A percentile compares a stretch with the other conserved stretches of the same genome.
These are phyloP conservation scores for Syncephalastrum racemosum DNA, from an alignment of 371 early-diverging fungal species.

Conservation along the genomic window DNA sequence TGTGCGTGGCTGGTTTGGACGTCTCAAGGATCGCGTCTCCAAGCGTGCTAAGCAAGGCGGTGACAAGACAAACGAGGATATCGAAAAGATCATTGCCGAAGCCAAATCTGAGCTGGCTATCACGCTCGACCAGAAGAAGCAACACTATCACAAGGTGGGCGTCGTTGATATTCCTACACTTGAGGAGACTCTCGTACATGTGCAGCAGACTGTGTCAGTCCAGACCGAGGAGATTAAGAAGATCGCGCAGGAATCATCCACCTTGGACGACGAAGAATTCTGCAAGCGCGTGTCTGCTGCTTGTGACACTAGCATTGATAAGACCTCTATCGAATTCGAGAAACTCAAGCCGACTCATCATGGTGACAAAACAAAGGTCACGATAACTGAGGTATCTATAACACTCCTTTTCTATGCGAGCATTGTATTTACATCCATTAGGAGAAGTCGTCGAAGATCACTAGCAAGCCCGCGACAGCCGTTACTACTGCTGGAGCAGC, in stretches of 20 bases:
- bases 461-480: neutral
- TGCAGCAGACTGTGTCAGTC: slow-evolving; percentile 10
- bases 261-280: slow-evolving; percentile 1
- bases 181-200: slow-evolving; percentile 18
- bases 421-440: too few relatives aligned
- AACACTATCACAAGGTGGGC: slow-evolving; percentile 17
- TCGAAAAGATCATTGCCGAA: slow-evolving; percentile 27
- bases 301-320: slow-evolving; percentile 2
- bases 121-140: slow-evolving; percentile 19
- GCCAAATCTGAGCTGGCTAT: slow-evolving; percentile 1
- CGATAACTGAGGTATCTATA: too few relatives aligned
- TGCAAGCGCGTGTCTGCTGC: neutral
- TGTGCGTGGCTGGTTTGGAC: slow-evolving; percentile 21
- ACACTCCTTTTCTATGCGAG: too few relatives aligned
- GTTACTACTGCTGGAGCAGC: neutral
- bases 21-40: slow-evolving; percentile 19
- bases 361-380: neutral
- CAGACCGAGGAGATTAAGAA: slow-evolving; percentile 17
- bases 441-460: neutral
- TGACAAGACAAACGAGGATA: slow-evolving; percentile 22
- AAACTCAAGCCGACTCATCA: slow-evolving; percentile 7
- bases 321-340: slow-evolving; percentile 7
- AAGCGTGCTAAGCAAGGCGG: slow-evolving; percentile 36
- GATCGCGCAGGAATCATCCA: neutral
- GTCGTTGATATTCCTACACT: slow-evolving; percentile 19